Evolutionary conservation across 352 stramenopile species (phyloP).

Genomic region (Globisporangium okanoganense): DNA sequence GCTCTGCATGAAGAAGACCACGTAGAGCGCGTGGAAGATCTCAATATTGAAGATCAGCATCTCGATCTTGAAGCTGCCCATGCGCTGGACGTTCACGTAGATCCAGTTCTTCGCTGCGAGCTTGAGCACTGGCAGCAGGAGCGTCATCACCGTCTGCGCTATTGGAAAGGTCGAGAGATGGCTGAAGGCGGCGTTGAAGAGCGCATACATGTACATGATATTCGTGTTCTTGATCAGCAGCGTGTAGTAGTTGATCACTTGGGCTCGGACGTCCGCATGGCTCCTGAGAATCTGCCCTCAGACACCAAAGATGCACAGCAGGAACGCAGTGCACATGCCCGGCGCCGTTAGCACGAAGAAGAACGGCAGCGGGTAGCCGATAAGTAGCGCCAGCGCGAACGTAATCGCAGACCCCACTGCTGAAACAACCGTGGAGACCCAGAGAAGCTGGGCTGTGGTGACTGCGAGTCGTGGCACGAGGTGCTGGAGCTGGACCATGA

Average conservation of each 20-base stretch:
- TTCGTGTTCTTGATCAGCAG: constrained; percentile 11
- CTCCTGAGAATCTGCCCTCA: not conserved
- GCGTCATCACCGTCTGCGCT: not conserved
- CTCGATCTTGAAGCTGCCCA: constrained; percentile 8
- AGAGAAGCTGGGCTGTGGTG: constrained; percentile 1
- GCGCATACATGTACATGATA: constrained; percentile 22
- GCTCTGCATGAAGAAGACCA: constrained; percentile 36
- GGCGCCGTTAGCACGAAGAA: constrained; percentile 8
- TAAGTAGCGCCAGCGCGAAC: not conserved
- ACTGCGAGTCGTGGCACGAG: constrained; percentile 9
- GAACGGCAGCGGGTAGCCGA: constrained; percentile 40
- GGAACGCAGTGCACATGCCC: not conserved
- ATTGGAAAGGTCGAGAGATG: not conserved
- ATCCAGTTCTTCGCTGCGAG: constrained; percentile 2
- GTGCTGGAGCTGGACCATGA: not conserved
- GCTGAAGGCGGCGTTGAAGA: constrained; percentile 28
- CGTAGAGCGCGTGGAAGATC: constrained; percentile 47
- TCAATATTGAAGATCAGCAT: constrained; percentile 55
- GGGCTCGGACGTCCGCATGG: not conserved
- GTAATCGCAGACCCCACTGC: not conserved
- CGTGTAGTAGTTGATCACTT: constrained; percentile 6
- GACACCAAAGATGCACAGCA: not conserved
- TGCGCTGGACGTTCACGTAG: not conserved
- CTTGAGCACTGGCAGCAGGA: not conserved
- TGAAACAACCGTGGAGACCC: constrained; percentile 6